Evolutionary conservation across 139 green algal genomes (phyloP), one percentile per base, ranked within the genome.

Genomic region (Axilococcus clingmanii): DNA sequence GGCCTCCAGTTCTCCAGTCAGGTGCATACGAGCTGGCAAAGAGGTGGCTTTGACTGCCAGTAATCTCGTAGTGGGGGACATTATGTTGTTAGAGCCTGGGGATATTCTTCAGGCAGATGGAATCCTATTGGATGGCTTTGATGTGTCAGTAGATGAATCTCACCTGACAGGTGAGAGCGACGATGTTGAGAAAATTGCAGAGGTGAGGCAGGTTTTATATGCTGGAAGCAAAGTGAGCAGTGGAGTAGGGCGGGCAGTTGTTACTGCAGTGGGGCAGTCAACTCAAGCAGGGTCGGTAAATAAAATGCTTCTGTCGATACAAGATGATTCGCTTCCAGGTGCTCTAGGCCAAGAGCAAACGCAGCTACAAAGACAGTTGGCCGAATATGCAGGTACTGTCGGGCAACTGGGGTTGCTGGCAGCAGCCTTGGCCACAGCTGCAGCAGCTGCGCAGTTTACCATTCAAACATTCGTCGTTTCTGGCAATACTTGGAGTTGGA

Each of bases 91-190:
- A 27, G 76, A 89, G 63, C 69, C 72, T 9, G 85, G 85, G 0
- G 85, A 94, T 64, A 90, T 94, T 40, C 54, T 94, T 27, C 55
- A 62, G n/a, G 74, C 80, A 5, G 85, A 94, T 45, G 81, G 79
- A 0, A 12, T 94, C 24, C 63, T 93, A 31, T 49, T 86, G 12
- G 28, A 55, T 6, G 79, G 74, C n/a, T 65, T 52, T 7, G 58
- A 75, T 11, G 54, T 93, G 66, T 85, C 77, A 58, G 61, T 89
- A 28, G 83, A 93, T 48, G 83, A 93, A 62, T 82, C 69, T 36
- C 77, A 88, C 46, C 55, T 91, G 40, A 90, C 82, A 6, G 83
- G 83, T 1, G 82, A 91, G 59, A 37, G 54, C 2, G 77, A 89
- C 25, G 75, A 86, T 23, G 69, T 87, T 2, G 2, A 43, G 11